phyloP scores from a whole-genome alignment of 2,329 filamentous ascomycete species.

The Aspergillus persii region DNA sequence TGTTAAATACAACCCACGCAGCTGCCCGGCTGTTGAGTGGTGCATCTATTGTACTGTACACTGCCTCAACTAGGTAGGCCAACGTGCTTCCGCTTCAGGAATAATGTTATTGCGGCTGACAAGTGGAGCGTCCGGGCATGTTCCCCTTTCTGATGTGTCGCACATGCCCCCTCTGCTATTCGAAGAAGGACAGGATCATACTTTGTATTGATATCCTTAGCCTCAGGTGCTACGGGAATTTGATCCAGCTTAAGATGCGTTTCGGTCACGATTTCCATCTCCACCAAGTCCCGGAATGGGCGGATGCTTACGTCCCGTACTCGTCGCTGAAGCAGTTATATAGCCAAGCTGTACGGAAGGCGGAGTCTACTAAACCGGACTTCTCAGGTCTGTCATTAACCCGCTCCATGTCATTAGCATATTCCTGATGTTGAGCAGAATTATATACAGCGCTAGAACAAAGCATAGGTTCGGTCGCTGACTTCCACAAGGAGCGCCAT shows the following conservation, averaged over 20 bases:
- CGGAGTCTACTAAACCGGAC: background rate
- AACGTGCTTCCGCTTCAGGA: background rate
- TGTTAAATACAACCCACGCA: too few relatives aligned
- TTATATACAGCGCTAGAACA: background rate
- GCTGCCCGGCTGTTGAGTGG: too few relatives aligned
- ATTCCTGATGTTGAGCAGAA: background rate
- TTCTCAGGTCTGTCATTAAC: background rate
- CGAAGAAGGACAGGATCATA: too few relatives aligned
- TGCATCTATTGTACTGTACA: too few relatives aligned
- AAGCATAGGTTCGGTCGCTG: background rate
- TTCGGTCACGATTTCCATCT: conserved; percentile 29
- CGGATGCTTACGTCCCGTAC: conserved; percentile 28
- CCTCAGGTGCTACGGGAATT: too few relatives aligned
- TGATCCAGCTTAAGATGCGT: conserved; percentile 19
- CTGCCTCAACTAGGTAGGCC: too few relatives aligned
- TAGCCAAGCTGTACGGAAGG: conserved; percentile 9
- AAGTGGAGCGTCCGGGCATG: background rate
- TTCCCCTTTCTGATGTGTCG: background rate
- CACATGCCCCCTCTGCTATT: background rate
- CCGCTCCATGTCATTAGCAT: background rate
- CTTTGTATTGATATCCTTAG: too few relatives aligned
- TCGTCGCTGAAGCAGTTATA: conserved; percentile 22
- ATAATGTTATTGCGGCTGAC: background rate
- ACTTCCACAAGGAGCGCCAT: conserved; percentile 2
- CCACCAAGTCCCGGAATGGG: conserved; percentile 28